Base-by-base conservation (phyloP, 805 yeast genomes). In the Wickerhamiella nectarea region DNA sequence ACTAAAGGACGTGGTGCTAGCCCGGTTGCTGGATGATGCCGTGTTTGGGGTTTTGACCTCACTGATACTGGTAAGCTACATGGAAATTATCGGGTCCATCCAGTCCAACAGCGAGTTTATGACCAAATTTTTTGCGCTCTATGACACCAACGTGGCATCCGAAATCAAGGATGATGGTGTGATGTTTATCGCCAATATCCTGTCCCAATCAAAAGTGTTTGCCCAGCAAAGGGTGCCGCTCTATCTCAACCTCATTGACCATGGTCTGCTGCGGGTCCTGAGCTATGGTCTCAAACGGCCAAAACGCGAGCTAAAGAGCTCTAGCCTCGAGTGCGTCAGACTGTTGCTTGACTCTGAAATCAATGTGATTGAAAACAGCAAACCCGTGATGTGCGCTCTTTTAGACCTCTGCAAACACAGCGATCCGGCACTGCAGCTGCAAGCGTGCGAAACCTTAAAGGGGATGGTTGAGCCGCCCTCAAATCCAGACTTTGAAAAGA, bases 301-400 rank as follows among this genome's bases (percentile, higher is more conserved):
- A 1, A 61, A 61, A 1, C 58, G 65, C 33, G 65, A 67, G 3
- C 69, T 75, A 8, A 66, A 89, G 45, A 75, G 78, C 2, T 56
- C 81, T 18, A 93, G 94, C 0, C 78, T 91, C 0, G 96, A 89
- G 56, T 62, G 84, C 7, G 71, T 87, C 12, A 80, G 82, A 7
- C 67, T 85, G 1, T 77, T 86, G 4, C 78, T 87, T 20, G 95
- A 87, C 47, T 89, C 82, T 52, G 95, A 86, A 55, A 78, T 82
- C 8, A 60, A 76, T 12, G 59, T 82, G 34, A 75, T 83, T 11
- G 38, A 48, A 15, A 46, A 38, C 15, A 34, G 34, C 25, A 41
- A 29, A 31, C 36, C 47, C 31, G 39, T 50, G 24, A 52, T 53
- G 26, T 51, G 53, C 21, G 60, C 85, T 28, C 69, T 79, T 0